Percentiles rank a stretch among this genome's conserved stretches.
Conservation (phyloP, 2,329 filamentous ascomycete species). For the Botrytis fragariae region DNA sequence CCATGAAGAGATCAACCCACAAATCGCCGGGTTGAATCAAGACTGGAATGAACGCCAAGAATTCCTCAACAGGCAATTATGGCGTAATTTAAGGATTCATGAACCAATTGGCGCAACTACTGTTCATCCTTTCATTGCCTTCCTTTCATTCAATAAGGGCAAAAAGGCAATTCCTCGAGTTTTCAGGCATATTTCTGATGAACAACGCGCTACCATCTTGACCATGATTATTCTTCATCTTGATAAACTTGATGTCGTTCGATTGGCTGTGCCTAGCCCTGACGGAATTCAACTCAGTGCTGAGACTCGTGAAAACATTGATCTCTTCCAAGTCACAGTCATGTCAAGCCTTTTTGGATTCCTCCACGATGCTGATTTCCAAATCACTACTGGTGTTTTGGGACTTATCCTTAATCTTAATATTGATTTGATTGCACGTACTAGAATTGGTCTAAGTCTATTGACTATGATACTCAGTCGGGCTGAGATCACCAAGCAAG, state of each 20-base stretch:
- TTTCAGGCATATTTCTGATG: conserved; percentile 87
- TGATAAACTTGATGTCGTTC: conserved; percentile 86
- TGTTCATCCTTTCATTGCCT: conserved; percentile 91
- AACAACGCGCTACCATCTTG: conserved; percentile 90
- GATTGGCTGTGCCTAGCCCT: conserved; percentile 70
- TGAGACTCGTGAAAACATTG: conserved; percentile 83
- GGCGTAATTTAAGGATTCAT: conserved; percentile 86
- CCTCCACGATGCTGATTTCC: conserved; percentile 84
- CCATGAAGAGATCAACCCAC: conserved; percentile 61
- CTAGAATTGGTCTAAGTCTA: conserved; percentile 83
- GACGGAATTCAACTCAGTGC: conserved; percentile 72
- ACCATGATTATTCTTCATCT: conserved; percentile 95
- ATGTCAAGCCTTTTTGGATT: conserved; percentile 89
- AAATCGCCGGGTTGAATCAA: conserved; percentile 69
- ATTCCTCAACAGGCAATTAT: conserved; percentile 74
- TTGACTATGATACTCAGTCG: conserved; percentile 93
- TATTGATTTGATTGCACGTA: conserved; percentile 78
- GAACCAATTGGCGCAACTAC: conserved; percentile 79
- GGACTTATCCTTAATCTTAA: conserved; percentile 81
- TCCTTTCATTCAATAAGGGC: conserved; percentile 90
- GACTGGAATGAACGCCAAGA: conserved; percentile 74
- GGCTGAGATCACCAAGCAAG: conserved; percentile 88
- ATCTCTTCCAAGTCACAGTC: conserved; percentile 82
- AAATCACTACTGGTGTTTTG: conserved; percentile 86
- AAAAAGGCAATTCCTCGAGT: conserved; percentile 94